Conservation (phyloP, 129 eudicot species). For the Artemisia argyi region DNA sequence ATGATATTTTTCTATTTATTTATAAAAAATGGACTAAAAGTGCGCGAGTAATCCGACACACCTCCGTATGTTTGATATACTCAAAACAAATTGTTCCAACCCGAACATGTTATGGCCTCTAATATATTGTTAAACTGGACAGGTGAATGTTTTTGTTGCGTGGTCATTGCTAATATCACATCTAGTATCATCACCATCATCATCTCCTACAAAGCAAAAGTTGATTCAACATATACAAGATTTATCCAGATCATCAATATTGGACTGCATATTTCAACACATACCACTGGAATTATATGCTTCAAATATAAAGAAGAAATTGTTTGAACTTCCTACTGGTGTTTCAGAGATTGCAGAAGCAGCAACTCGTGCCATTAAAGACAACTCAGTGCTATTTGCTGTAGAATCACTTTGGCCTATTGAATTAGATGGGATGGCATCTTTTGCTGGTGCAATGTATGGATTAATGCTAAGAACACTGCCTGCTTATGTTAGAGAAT, state of each 20-base stretch:
- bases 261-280: constrained; percentile 87
- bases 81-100: too few species aligned
- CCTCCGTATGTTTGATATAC: too few species aligned
- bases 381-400: constrained; percentile 52
- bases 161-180: constrained; percentile 82
- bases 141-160: constrained; percentile 82
- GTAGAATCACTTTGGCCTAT: constrained; percentile 83
- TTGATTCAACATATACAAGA: constrained; percentile 73
- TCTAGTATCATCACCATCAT: constrained; percentile 67
- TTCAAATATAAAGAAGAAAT: constrained; percentile 52
- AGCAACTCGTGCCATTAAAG: constrained; percentile 67
- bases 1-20: too few species aligned
- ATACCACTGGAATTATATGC: constrained; percentile 68
- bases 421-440: constrained; percentile 60
- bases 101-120: neutral
- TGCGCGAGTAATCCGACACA: too few species aligned
- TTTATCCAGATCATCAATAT: constrained; percentile 51
- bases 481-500: constrained; percentile 92
- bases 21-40: too few species aligned
- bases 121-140: constrained; percentile 28
- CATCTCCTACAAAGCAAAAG: constrained; percentile 65
- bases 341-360: constrained; percentile 54
- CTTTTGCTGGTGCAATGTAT: constrained; percentile 79
- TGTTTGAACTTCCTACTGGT: constrained; percentile 50
- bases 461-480: constrained; percentile 90